These are phyloP conservation scores for Penicillium fuscoglaucum DNA, from an alignment of 2,329 filamentous ascomycete species.

Conservation along the genomic window DNA sequence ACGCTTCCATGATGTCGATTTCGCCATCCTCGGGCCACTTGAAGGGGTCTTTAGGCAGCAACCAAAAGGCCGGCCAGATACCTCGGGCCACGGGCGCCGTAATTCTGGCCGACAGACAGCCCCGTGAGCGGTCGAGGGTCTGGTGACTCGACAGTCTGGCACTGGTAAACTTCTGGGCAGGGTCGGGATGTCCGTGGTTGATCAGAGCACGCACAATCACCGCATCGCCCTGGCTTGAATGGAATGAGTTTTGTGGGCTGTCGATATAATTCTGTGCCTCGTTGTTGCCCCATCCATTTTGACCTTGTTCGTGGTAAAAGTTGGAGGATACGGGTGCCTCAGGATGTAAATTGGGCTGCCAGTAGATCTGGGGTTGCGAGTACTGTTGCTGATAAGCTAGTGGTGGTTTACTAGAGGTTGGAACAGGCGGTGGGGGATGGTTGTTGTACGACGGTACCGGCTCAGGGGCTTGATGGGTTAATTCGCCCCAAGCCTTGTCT, in stretches of 20 bases:
- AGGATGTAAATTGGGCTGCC: conserved; percentile 24
- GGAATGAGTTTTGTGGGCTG: conserved; percentile 27
- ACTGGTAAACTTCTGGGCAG: conserved; percentile 26
- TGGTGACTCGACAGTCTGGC: conserved; percentile 27
- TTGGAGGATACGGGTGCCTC: conserved; percentile 23
- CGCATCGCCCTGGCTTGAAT: conserved; percentile 24
- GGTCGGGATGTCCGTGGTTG: conserved; percentile 25
- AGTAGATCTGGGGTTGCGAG: conserved; percentile 26
- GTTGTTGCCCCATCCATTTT: conserved; percentile 29
- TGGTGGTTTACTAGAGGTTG: conserved; percentile 24
- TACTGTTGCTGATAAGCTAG: conserved; percentile 20
- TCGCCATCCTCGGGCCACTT: conserved; percentile 29
- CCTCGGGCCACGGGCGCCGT: conserved; percentile 24
- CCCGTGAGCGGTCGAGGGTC: conserved; percentile 24
- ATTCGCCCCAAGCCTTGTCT: conserved; percentile 25
- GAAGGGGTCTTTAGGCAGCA: conserved; percentile 31
- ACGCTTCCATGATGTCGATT: conserved; percentile 29
- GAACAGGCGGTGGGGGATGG: conserved; percentile 24
- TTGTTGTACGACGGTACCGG: conserved; percentile 17
- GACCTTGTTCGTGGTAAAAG: conserved; percentile 25
- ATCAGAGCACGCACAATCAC: conserved; percentile 27
- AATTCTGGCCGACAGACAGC: conserved; percentile 27
- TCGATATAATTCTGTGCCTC: conserved; percentile 27
- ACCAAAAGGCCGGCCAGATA: conserved; percentile 30
- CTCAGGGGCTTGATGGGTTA: conserved; percentile 14